These are phyloP conservation scores for Suillus subaureus DNA, from an alignment of 768 basidiomycete species.

Conservation along the genomic window DNA sequence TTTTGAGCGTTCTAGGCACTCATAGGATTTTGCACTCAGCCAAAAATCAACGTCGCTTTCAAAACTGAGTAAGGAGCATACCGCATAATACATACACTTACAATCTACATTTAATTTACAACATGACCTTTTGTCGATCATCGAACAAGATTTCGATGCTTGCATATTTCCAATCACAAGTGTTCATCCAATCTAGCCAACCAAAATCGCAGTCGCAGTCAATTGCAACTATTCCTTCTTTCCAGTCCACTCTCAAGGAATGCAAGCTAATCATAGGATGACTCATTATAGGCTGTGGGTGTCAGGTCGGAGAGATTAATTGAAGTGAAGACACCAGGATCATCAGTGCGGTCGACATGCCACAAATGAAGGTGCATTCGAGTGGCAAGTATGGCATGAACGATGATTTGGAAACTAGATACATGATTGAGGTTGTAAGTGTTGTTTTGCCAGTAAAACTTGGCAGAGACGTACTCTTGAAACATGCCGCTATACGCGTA, in stretches of 20 bases:
- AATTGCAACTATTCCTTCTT: neutral
- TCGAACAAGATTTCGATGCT: neutral
- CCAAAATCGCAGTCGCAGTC: neutral
- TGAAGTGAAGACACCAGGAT: neutral
- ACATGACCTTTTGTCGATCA: neutral
- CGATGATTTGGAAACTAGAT: slow-evolving; percentile 7
- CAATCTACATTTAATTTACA: neutral
- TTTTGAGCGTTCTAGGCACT: neutral
- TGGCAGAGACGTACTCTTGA: slow-evolving; percentile 4
- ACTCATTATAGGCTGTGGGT: neutral
- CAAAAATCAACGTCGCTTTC: neutral
- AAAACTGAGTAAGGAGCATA: neutral
- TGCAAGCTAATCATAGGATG: neutral
- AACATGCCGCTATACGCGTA: slow-evolving; percentile 13
- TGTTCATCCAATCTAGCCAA: neutral
- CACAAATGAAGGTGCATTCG: slow-evolving; percentile 11
- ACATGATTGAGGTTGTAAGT: neutral
- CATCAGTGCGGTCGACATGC: neutral
- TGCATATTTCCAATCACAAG: neutral
- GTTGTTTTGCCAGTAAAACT: neutral
- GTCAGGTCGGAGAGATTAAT: neutral
- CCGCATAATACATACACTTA: neutral
- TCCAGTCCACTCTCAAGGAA: neutral
- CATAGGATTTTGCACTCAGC: neutral
- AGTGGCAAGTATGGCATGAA: slow-evolving; percentile 11